A percentile compares a stretch with the other conserved stretches of the same genome.
phyloP scores from a whole-genome alignment of 306 rosid genomes.

The Rubus idaeus region DNA sequence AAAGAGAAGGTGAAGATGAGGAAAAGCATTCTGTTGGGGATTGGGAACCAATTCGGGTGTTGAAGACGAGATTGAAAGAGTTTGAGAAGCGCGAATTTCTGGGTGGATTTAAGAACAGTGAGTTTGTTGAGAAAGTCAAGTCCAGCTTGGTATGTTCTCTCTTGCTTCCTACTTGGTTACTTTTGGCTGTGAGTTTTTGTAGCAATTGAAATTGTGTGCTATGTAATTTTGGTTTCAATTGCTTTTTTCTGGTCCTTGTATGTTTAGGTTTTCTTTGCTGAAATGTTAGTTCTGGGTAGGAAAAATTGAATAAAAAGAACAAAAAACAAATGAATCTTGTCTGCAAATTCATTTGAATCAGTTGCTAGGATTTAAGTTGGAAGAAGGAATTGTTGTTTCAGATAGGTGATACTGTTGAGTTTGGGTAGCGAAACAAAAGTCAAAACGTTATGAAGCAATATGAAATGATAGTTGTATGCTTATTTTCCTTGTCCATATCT shows the following conservation, averaged over 20 bases:
- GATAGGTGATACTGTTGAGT: background rate
- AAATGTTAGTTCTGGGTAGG: background rate
- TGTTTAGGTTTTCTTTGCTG: background rate
- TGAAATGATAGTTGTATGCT: background rate
- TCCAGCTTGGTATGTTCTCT: constrained; percentile 63
- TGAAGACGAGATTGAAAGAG: constrained; percentile 77
- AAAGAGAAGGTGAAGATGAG: constrained; percentile 50
- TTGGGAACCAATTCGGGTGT: constrained; percentile 91
- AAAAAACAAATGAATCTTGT: background rate
- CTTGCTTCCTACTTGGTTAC: background rate
- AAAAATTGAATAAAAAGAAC: background rate
- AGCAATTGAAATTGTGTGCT: background rate
- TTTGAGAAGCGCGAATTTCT: constrained; percentile 81
- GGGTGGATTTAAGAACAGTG: constrained; percentile 71
- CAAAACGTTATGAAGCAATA: background rate
- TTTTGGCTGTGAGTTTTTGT: background rate
- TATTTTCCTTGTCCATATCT: background rate
- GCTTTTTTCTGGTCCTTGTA: no score
- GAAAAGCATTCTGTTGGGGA: constrained; percentile 40
- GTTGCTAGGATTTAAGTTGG: constrained; percentile 3
- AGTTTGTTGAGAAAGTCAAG: constrained; percentile 84
- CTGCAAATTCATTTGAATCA: background rate
- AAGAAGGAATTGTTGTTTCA: background rate
- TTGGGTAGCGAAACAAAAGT: background rate
- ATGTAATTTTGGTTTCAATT: background rate